Evolutionary conservation across 768 basidiomycete species (phyloP).

Genomic region (Candolleomyces efflorescens): DNA sequence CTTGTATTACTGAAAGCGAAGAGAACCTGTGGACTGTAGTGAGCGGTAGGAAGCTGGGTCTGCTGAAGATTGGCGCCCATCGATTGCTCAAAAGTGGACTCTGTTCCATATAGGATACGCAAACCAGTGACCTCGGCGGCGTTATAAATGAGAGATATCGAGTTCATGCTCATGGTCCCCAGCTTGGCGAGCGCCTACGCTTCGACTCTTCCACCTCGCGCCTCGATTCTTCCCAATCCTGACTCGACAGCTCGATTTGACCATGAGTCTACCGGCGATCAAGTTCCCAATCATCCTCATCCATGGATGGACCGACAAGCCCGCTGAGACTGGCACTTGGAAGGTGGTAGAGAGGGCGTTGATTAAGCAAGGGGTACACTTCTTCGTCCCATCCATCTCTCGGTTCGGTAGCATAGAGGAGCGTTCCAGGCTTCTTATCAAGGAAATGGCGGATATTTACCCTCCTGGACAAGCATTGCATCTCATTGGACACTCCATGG

Average conservation of each 20-base stretch:
- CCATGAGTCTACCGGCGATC: constrained; percentile 9
- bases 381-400: not conserved
- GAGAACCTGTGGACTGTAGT: too few species aligned
- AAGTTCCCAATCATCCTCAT: constrained; percentile 12
- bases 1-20: too few species aligned
- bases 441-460: not conserved
- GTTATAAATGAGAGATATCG: too few species aligned
- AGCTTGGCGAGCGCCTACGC: not conserved
- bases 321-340: constrained; percentile 4
- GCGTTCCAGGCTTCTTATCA: not conserved
- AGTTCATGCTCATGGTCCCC: too few species aligned
- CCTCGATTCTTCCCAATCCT: not conserved
- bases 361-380: not conserved
- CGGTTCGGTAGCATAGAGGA: not conserved
- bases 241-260: not conserved
- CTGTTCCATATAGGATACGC: too few species aligned
- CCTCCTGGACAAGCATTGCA: not conserved
- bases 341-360: constrained; percentile 5
- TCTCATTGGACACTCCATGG: not conserved
- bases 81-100: too few species aligned
- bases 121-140: too few species aligned
- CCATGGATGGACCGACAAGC: constrained; percentile 10
- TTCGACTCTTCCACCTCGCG: not conserved
- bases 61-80: too few species aligned
- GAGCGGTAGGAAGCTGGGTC: too few species aligned